phyloP scores from a whole-genome alignment of 306 rosid genomes.

The Rubus idaeus region DNA sequence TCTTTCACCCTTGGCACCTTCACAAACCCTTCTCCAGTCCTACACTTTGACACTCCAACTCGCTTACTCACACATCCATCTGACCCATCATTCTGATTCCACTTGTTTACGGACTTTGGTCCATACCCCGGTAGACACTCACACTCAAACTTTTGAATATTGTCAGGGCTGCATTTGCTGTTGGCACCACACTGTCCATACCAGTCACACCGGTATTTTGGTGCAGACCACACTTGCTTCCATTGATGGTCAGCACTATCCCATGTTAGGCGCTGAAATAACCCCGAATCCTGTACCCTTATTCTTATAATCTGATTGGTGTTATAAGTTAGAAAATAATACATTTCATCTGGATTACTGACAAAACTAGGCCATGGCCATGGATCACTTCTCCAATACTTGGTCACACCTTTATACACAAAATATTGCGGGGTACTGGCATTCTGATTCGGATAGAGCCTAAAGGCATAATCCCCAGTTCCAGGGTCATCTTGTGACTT shows the following conservation, averaged over 20 bases:
- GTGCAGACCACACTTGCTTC: slow-evolving; percentile 6
- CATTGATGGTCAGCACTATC: neutral
- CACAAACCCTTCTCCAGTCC: slow-evolving; percentile 57
- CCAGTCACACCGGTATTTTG: slow-evolving; percentile 38
- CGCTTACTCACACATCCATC: slow-evolving; percentile 54
- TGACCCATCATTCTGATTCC: slow-evolving; percentile 42
- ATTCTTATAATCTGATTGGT: neutral
- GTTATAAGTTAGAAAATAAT: neutral
- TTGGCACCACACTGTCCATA: slow-evolving; percentile 47
- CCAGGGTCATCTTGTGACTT: slow-evolving; percentile 9
- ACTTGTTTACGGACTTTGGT: slow-evolving; percentile 34
- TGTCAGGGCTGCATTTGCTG: slow-evolving; percentile 41
- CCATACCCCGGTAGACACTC: slow-evolving; percentile 53
- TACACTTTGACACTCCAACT: slow-evolving; percentile 26
- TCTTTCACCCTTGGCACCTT: slow-evolving; percentile 37
- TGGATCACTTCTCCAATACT: neutral
- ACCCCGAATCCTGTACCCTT: neutral
- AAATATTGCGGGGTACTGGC: neutral
- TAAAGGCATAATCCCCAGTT: neutral
- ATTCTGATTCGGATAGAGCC: neutral
- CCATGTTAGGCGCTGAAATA: neutral
- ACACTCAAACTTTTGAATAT: slow-evolving; percentile 31
- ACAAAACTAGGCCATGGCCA: neutral
- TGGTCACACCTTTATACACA: neutral
- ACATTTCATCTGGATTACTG: neutral